Evolutionary conservation across 164 flowering plant genomes (phyloP).

Genomic region (Platanus orientalis): DNA sequence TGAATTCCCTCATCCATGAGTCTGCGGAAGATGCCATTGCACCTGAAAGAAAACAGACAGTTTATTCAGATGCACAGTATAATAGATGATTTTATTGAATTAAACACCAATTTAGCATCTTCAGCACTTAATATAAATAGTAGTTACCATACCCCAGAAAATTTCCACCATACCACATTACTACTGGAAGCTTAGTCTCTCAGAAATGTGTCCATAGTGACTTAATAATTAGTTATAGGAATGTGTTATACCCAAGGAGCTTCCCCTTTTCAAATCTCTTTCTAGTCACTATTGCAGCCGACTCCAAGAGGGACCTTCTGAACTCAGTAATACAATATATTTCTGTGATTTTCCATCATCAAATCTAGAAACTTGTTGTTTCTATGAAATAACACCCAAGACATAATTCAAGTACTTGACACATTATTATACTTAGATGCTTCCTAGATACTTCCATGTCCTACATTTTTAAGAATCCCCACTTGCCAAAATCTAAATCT

Average conservation of each 20-base stretch:
- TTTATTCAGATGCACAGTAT: not conserved
- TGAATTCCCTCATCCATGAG: constrained; percentile 81
- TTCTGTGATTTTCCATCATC: too few species aligned
- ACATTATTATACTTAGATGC: too few species aligned
- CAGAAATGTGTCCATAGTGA: not conserved
- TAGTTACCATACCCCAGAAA: too few species aligned
- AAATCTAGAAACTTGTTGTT: too few species aligned
- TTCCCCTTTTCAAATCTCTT: not conserved
- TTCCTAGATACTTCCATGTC: too few species aligned
- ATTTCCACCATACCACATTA: not conserved
- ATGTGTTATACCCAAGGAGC: not conserved
- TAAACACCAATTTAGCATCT: not conserved
- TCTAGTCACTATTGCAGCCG: not conserved
- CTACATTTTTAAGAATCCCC: too few species aligned
- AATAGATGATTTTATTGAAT: not conserved
- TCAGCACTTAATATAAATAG: too few species aligned
- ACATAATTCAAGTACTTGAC: not conserved
- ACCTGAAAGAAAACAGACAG: constrained; percentile 17
- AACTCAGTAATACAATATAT: too few species aligned
- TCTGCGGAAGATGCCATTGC: constrained; percentile 75
- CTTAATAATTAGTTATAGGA: not conserved
- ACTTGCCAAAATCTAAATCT: too few species aligned
- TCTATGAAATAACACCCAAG: too few species aligned
- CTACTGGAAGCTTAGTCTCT: not conserved
- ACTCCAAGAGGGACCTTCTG: not conserved